phyloP scores from a whole-genome alignment of 305 asterid species.

The Nicotiana rustica region DNA sequence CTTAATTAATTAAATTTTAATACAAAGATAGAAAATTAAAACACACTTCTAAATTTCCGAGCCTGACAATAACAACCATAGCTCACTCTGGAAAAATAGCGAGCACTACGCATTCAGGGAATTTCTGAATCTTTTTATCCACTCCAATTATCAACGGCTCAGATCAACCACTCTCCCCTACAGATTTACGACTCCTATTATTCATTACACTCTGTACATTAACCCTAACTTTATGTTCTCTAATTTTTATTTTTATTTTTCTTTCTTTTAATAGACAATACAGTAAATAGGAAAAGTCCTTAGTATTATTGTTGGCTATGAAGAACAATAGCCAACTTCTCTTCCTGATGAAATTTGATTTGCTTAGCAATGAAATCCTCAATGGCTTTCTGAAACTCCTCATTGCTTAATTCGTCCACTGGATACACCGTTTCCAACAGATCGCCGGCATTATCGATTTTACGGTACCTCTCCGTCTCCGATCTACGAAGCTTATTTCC shows the following conservation, averaged over 20 bases:
- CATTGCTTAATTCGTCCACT: constrained; percentile 70
- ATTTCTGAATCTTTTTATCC: constrained; percentile 15
- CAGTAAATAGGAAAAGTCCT: constrained; percentile 27
- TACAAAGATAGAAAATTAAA: constrained; percentile 24
- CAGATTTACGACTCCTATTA: constrained; percentile 23
- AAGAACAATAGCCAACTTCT: constrained; percentile 66
- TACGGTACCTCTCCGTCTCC: constrained; percentile 56
- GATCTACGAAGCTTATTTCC: constrained; percentile 57
- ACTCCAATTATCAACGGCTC: constrained; percentile 27
- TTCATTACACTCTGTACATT: constrained; percentile 39
- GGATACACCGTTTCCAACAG: constrained; percentile 44
- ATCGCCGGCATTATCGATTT: constrained; percentile 40
- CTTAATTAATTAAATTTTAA: constrained; percentile 10
- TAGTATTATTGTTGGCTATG: constrained; percentile 38
- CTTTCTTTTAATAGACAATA: neutral
- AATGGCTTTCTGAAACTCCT: constrained; percentile 73
- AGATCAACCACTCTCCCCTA: constrained; percentile 28
- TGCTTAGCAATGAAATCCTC: constrained; percentile 83
- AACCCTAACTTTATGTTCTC: constrained; percentile 10
- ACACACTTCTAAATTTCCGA: neutral
- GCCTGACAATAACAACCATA: neutral
- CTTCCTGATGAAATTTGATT: constrained; percentile 70
- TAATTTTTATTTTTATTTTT: neutral
- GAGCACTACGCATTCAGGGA: constrained; percentile 8
- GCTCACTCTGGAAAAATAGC: constrained; percentile 9